A percentile compares a stretch with the other conserved stretches of the same genome.
Conservation (phyloP, 768 basidiomycete species). For the Dioszegia hungarica region DNA sequence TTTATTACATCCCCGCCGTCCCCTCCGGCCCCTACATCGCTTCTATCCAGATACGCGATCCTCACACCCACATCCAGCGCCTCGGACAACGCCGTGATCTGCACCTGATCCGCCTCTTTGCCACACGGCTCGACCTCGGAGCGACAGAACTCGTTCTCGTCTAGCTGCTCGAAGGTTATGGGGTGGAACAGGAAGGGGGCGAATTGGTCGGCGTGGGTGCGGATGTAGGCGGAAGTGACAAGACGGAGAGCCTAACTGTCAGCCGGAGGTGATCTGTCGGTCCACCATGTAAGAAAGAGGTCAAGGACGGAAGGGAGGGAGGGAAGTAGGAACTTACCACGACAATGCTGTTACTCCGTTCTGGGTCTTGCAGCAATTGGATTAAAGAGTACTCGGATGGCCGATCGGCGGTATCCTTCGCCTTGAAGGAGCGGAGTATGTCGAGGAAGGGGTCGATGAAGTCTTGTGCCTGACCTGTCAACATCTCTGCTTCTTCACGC, state of each 20-base stretch:
- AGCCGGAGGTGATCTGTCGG: no score
- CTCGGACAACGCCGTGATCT: conserved; percentile 69
- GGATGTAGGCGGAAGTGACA: conserved; percentile 77
- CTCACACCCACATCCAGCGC: conserved; percentile 64
- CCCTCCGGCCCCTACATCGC: conserved; percentile 26
- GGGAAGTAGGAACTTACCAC: no score
- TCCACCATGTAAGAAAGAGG: no score
- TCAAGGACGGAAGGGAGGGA: no score
- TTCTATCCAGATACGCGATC: conserved; percentile 76
- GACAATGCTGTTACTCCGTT: conserved; percentile 45
- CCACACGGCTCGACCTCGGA: conserved; percentile 61
- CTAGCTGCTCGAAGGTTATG: conserved; percentile 60
- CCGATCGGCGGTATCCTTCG: neutral
- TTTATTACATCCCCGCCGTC: conserved; percentile 47
- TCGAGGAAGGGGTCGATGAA: conserved; percentile 63
- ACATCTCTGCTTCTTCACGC: neutral
- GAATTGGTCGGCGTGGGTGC: conserved; percentile 60
- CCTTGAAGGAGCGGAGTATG: conserved; percentile 52
- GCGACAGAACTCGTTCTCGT: conserved; percentile 65
- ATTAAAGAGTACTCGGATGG: conserved; percentile 36
- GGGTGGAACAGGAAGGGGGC: conserved; percentile 72
- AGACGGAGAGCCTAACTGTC: conserved; percentile 71
- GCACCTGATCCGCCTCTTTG: conserved; percentile 64
- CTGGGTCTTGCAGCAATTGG: conserved; percentile 41
- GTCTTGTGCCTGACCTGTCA: conserved; percentile 52